Evolutionary conservation across 768 basidiomycete species (phyloP).

Genomic region (Lentinula detonsa): DNA sequence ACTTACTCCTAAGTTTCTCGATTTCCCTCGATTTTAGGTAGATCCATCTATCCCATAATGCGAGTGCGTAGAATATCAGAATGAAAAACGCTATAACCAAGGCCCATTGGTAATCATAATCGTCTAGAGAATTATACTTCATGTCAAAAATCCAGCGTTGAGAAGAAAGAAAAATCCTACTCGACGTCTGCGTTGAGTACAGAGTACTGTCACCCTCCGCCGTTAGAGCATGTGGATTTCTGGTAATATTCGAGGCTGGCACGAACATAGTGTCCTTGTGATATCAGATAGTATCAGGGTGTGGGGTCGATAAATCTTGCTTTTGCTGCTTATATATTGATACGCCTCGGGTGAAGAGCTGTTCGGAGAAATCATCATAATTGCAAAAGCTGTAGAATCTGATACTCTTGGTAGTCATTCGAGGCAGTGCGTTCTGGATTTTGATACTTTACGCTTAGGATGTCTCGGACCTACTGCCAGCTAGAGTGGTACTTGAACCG

Average conservation of each 20-base stretch:
- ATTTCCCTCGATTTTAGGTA: conserved; percentile 20
- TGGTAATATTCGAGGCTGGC: background rate
- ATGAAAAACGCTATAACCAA: conserved; percentile 21
- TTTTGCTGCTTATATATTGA: background rate
- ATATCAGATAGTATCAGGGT: background rate
- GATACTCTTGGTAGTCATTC: background rate
- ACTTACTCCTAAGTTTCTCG: conserved; percentile 5
- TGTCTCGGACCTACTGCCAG: too few species aligned
- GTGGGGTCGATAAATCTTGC: background rate
- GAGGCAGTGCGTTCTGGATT: background rate
- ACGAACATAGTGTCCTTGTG: background rate
- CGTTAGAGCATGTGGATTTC: too few species aligned
- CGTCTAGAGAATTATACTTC: too few species aligned
- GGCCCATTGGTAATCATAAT: conserved; percentile 8
- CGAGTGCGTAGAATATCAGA: conserved; percentile 27
- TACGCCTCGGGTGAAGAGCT: background rate
- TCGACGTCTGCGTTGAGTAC: background rate
- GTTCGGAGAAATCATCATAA: too few species aligned
- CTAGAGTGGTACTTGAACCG: too few species aligned
- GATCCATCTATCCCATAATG: conserved; percentile 32
- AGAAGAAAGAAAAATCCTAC: background rate
- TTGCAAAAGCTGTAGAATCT: background rate
- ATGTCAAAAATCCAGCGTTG: too few species aligned
- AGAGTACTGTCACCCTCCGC: background rate
- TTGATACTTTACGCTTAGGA: too few species aligned